These are phyloP conservation scores for Daldinia eschscholtzii DNA, from an alignment of 2,329 filamentous ascomycete genomes.

Conservation along the genomic window DNA sequence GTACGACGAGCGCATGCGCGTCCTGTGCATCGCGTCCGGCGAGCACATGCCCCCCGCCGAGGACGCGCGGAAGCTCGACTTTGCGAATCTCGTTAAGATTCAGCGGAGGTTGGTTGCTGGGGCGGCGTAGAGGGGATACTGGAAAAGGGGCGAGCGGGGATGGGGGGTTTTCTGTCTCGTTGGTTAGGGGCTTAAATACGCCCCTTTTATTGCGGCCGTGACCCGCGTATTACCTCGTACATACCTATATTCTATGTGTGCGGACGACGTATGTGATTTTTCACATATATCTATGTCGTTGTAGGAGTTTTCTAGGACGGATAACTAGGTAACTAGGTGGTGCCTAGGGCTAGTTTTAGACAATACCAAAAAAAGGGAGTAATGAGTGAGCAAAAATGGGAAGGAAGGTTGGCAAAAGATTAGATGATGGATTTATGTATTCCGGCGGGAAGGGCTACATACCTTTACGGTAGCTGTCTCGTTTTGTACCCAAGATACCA, in stretches of 20 bases:
- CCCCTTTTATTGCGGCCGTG: not conserved
- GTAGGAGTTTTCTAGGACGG: conserved; percentile 14
- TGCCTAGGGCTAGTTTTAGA: not conserved
- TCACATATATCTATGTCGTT: not conserved
- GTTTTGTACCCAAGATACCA: conserved; percentile 1
- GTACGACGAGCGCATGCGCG: conserved; percentile 91
- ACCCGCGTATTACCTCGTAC: too few relatives aligned
- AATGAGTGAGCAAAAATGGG: conserved; percentile 1
- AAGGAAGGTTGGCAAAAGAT: conserved; percentile 1
- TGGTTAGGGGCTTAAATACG: too few relatives aligned
- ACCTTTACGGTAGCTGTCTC: not conserved
- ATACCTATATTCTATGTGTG: too few relatives aligned
- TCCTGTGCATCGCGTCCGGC: conserved; percentile 93
- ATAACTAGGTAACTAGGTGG: not conserved
- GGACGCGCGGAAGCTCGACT: conserved; percentile 65
- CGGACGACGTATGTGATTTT: not conserved
- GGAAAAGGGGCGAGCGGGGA: too few relatives aligned
- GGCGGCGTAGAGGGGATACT: conserved; percentile 31
- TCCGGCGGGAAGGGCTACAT: not conserved
- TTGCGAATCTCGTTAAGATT: conserved; percentile 59
- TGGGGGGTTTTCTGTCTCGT: not conserved
- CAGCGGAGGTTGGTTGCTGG: conserved; percentile 51
- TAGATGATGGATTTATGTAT: not conserved
- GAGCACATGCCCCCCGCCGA: conserved; percentile 71
- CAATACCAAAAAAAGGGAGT: not conserved